Evolutionary conservation across 2,329 filamentous ascomycete species (phyloP), one percentile per base, ranked within the genome.

Genomic region (Cladosporium velox): DNA sequence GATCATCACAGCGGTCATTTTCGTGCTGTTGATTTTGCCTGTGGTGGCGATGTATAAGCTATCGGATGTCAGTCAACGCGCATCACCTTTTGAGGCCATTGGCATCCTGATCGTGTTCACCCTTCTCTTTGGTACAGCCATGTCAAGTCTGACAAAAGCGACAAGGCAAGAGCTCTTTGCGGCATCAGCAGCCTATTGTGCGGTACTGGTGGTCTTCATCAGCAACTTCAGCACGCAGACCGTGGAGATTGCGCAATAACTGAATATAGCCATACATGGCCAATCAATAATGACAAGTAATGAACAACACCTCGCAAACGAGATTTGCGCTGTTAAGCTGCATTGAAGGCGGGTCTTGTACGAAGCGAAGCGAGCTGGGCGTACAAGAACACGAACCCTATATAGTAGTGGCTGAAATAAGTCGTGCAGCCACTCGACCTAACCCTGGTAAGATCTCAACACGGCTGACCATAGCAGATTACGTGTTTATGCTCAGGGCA

Each of bases 141-240:
- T 73, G 68, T 71, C 66, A 1, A 28, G 60, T 6, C n/a, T 74
- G 8, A 74, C 72, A 0, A 70, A 65, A 15, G 71, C 72, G 8
- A 67, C 49, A 35, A 26, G 71, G 12, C 67, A 71, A 12, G 70
- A 73, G 67, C 64, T 74, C n/a, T 74, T 74, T 60, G 70, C 67
- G n/a, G 70, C 70, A 2, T 71, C 70, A 18, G 70, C 71, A 30
- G 68, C 72, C 4, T 74, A 73, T 52, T 70, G 68, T 59, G 72
- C 70, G 8, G 71, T 74, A 1, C 51, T 73, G 11, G 71, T 74
- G 8, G 72, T 73, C 2, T 74, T 74, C 65, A 70, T 72, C 24
- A 62, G 69, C n/a, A 73, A 73, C 52, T 70, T 72, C 47, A 54
- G 61, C 21, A 54, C 55, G 3, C 69, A 70, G 58, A 59, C 57